Base-by-base conservation (phyloP, 192 early-diverging fungal species). In the Geosiphon pyriformis region DNA sequence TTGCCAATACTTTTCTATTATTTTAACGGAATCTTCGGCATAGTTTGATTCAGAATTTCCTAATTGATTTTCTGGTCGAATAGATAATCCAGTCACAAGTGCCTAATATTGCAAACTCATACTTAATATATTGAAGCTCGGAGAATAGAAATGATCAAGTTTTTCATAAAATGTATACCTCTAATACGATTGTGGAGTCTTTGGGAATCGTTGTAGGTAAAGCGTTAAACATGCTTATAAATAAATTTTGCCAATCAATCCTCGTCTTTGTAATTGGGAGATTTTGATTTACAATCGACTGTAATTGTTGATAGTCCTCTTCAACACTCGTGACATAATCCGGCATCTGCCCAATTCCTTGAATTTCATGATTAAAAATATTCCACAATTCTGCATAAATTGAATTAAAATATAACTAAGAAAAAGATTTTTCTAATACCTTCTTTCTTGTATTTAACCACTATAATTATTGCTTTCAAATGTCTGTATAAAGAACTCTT, bases 361-460 rank as follows among this genome's bases (percentile, higher is more conserved):
- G 27, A 49, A 49, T n/a, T 2, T 1, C 4, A 49, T 27, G 32
- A 20, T 20, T 11, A 50, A 30, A 20, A 50, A 25, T 35, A 23
- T 11, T 18, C 42, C 22, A 2, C n/a, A 17, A 11, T 48, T 2
- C 4, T n/a, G 7, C 17, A n/a, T 26, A 15, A 30, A 26, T 15
- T 20, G n/a, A 17, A 31, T 2, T 30, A n/a, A 17, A 49, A 46
- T 3, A 2, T 31, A 50, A 29, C 30, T 31, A 10, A 17, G 2
- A 31, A 33, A 29, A 29, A 4, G 15, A 10, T 42, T 42, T 42
- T 42, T 15, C 37, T 42, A 10, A 10, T 15, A 42, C 37, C 37
- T 42, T 42, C 46, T 37, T 26, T 2, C 49, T 62, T 62, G 17
- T 29, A 48, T 48, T 62, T 48, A 23, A 62, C 46, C 20, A 62